Base-by-base conservation (phyloP, 331 rosid genomes). In the Acacia pycnantha region DNA sequence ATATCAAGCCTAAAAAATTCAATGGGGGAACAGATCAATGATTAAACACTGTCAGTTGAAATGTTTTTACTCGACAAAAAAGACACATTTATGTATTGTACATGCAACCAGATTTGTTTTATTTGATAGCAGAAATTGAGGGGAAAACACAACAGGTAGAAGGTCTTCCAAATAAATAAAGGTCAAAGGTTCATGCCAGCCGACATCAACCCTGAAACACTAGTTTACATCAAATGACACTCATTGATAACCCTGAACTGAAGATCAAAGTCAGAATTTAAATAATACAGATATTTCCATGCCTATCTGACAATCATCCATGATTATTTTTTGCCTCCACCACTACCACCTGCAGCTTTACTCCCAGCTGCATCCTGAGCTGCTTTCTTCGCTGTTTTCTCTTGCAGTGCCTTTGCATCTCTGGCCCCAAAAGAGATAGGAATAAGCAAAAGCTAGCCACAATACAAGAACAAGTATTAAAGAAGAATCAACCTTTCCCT, bases 331-430 rank as follows among this genome's bases (percentile, higher is more conserved):
- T 90, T 86, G 76, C 87, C 88, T 21, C 92, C 91, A 14, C 84
- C 83, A 14, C 24, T 47, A 13, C 59, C 75, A 44, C 87, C 85
- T 6, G 89, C 89, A 0, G 86, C 85, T 66, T 80, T 88, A 74
- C 58, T 86, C 70, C 90, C 91, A 31, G 81, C 90, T 0, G 84
- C 86, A 0, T 84, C 85, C 84, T 88, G 90, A 7, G 43, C 92
- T 0, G 91, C 91, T 78, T 93, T 93, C 88, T 79, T 89, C 3
- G 91, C 91, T 3, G 88, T 48, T 84, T 93, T 93, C 82, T 93
- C 95, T 76, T 89, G 97, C 26, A 91, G 83, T 4, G 97, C 97
- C 85, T 91, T 93, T 0, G 95, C 94, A 80, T 91, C 95, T 78
- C 97, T 93, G 84, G 51, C 31, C 73, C 71, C 48, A 37, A 44